Conservation (phyloP, 768 basidiomycete genomes). For the Lactifluus echinatus region DNA sequence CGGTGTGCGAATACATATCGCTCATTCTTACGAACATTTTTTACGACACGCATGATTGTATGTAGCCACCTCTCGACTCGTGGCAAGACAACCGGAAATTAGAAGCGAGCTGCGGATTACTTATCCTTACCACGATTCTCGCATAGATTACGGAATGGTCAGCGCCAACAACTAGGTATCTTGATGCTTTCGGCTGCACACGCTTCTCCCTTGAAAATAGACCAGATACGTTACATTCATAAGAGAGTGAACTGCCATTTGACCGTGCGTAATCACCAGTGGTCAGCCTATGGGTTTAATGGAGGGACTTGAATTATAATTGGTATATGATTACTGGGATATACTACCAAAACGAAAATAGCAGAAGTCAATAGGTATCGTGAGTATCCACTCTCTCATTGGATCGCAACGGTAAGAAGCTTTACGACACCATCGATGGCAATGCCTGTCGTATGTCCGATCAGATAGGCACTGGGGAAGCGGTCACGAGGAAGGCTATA, state of each 20-base stretch:
- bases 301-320: background rate
- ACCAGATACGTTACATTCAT: background rate
- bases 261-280: background rate
- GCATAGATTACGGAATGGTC: background rate
- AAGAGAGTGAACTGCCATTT: background rate
- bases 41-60: background rate
- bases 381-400: constrained; percentile 19
- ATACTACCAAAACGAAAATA: background rate
- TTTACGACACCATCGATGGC: constrained; percentile 50
- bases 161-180: background rate
- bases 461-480: background rate
- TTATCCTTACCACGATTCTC: background rate
- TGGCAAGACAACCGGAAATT: background rate
- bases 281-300: background rate
- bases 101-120: background rate
- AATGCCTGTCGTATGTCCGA: constrained; percentile 38
- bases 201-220: background rate
- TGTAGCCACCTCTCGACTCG: background rate
- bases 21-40: background rate
- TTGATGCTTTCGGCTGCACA: background rate
- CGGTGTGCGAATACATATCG: background rate
- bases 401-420: constrained; percentile 41
- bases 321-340: background rate
- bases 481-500: constrained; percentile 15
- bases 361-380: background rate